Conservation (phyloP, 805 yeast genomes). For the Kuraishia piskuri region DNA sequence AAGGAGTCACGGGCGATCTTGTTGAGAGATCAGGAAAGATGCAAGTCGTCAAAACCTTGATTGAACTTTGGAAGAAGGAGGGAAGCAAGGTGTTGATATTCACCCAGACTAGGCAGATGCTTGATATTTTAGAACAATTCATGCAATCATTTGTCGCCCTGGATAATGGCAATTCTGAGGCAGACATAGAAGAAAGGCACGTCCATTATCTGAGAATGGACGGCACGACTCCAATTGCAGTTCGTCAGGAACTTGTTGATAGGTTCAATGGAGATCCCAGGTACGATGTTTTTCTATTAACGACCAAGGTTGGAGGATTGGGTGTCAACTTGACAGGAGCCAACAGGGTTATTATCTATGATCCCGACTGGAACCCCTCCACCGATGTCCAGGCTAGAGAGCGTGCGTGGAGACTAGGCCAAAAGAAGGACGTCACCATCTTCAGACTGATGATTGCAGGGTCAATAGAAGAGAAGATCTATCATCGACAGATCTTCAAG, state of each 20-base stretch:
- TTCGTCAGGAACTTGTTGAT: slow-evolving; percentile 76
- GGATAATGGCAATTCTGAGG: slow-evolving; percentile 9
- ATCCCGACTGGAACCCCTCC: slow-evolving; percentile 98
- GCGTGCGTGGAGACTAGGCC: slow-evolving; percentile 96
- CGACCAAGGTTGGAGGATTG: slow-evolving; percentile 93
- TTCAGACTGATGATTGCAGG: slow-evolving; percentile 92
- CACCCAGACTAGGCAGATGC: slow-evolving; percentile 91
- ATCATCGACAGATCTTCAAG: slow-evolving; percentile 94
- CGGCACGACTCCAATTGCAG: slow-evolving; percentile 78
- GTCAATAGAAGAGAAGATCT: slow-evolving; percentile 92
- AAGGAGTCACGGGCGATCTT: slow-evolving; percentile 17
- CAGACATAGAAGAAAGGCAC: slow-evolving; percentile 13
- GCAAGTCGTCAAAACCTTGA: slow-evolving; percentile 73
- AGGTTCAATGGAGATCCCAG: slow-evolving; percentile 55
- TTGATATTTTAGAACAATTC: slow-evolving; percentile 74
- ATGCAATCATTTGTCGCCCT: slow-evolving; percentile 30
- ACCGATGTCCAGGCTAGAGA: slow-evolving; percentile 96
- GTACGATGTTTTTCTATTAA: slow-evolving; percentile 64
- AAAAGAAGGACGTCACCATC: slow-evolving; percentile 83
- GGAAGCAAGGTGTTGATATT: slow-evolving; percentile 78
- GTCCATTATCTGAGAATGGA: slow-evolving; percentile 73
- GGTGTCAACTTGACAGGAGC: slow-evolving; percentile 96
- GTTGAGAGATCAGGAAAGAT: slow-evolving; percentile 80
- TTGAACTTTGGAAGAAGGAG: slow-evolving; percentile 69
- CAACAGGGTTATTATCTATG: slow-evolving; percentile 85